A percentile compares a stretch with the other conserved stretches of the same genome.
Conservation (phyloP, 2,329 filamentous ascomycete genomes). For the Penicillium paneum region DNA sequence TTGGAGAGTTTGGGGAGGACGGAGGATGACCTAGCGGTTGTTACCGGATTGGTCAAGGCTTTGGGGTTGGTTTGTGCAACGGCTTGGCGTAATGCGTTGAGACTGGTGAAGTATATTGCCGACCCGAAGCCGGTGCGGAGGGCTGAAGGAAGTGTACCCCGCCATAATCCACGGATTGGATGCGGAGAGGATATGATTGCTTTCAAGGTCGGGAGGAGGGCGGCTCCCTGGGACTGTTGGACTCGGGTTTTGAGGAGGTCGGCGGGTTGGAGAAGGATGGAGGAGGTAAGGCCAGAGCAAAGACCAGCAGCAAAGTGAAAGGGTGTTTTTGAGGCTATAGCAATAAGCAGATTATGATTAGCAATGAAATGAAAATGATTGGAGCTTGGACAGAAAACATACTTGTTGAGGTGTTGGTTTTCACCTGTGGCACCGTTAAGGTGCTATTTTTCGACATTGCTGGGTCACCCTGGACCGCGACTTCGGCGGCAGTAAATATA, state of each 20-base stretch:
- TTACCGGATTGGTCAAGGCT: constrained; percentile 34
- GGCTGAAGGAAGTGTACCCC: constrained; percentile 88
- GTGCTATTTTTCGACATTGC: constrained; percentile 34
- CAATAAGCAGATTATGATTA: not conserved
- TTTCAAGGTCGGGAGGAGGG: constrained; percentile 66
- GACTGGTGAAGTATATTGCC: constrained; percentile 86
- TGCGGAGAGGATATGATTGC: constrained; percentile 64
- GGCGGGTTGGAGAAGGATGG: constrained; percentile 86
- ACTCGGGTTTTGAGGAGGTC: constrained; percentile 96
- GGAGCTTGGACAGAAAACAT: constrained; percentile 5
- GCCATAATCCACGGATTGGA: constrained; percentile 76
- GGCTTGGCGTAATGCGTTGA: constrained; percentile 77
- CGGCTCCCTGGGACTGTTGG: constrained; percentile 73
- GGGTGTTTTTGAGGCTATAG: constrained; percentile 44
- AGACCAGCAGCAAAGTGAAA: constrained; percentile 90
- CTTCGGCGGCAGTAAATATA: not conserved
- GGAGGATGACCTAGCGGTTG: constrained; percentile 55
- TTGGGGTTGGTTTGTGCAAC: constrained; percentile 48
- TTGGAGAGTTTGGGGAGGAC: constrained; percentile 79
- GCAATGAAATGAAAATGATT: not conserved
- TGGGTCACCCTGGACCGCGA: not conserved
- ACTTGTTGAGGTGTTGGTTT: constrained; percentile 31
- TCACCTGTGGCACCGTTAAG: constrained; percentile 29
- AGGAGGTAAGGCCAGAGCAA: constrained; percentile 79
- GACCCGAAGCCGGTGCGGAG: constrained; percentile 89